Percentiles rank a stretch among this genome's conserved stretches.
phyloP scores from a whole-genome alignment of 2,329 filamentous ascomycete genomes.

The Simplicillium sp. region DNA sequence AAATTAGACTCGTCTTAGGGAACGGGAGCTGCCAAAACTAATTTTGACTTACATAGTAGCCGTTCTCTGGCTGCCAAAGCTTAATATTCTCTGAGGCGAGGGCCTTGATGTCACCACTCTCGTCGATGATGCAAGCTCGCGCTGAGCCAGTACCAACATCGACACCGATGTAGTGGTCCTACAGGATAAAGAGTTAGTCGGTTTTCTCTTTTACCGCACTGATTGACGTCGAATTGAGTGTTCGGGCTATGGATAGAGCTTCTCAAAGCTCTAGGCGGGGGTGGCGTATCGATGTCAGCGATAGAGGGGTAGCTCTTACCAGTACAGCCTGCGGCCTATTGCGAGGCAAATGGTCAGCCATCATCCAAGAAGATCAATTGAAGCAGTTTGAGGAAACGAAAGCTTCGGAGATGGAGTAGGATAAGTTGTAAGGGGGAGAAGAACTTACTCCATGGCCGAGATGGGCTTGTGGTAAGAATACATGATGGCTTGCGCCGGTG shows the following conservation, averaged over 20 bases:
- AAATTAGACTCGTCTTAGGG: constrained; percentile 6
- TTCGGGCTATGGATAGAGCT: background rate
- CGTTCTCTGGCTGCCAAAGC: constrained; percentile 68
- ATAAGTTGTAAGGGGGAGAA: constrained; percentile 2
- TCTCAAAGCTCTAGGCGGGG: background rate
- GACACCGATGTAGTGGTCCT: constrained; percentile 69
- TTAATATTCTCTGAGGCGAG: constrained; percentile 68
- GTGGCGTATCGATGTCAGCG: background rate
- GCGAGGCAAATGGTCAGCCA: background rate
- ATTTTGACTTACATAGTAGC: constrained; percentile 55
- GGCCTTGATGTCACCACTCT: constrained; percentile 76
- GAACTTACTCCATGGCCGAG: constrained; percentile 26
- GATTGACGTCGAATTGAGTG: background rate
- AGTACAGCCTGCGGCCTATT: constrained; percentile 4
- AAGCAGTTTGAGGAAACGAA: constrained; percentile 4
- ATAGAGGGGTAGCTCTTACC: constrained; percentile 6
- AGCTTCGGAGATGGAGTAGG: constrained; percentile 1
- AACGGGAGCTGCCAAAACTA: background rate
- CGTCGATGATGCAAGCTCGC: constrained; percentile 90
- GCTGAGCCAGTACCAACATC: constrained; percentile 96
- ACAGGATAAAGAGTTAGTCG: background rate
- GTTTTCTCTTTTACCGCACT: constrained; percentile 5
- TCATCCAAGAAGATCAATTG: too few relatives aligned
- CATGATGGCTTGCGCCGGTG: constrained; percentile 12
- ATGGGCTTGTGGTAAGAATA: constrained; percentile 27